These are phyloP conservation scores for Clavispora phyllophila DNA, from an alignment of 805 yeast species.

Conservation along the genomic window DNA sequence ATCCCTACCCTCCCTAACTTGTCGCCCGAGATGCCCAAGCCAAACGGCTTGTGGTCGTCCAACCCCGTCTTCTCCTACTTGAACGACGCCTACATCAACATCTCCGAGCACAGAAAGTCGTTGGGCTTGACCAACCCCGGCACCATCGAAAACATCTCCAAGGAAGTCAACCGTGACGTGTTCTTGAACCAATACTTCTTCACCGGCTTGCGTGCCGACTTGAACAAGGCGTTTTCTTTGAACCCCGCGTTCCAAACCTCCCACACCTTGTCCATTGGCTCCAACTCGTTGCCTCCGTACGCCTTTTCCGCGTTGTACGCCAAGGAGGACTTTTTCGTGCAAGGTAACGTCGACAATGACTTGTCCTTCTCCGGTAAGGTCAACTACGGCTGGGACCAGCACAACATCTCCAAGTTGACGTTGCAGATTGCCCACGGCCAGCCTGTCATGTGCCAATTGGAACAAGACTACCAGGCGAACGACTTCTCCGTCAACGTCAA, in stretches of 20 bases:
- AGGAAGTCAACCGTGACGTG: conserved; percentile 92
- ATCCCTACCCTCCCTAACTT: conserved; percentile 57
- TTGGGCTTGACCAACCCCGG: conserved; percentile 89
- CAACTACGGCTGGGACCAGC: conserved; percentile 85
- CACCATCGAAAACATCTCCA: conserved; percentile 85
- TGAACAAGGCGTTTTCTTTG: conserved; percentile 84
- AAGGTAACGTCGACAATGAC: conserved; percentile 89
- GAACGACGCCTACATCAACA: conserved; percentile 66
- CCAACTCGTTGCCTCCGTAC: conserved; percentile 80
- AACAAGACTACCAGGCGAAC: conserved; percentile 88
- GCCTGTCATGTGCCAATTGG: conserved; percentile 91
- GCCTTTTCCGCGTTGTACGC: conserved; percentile 89
- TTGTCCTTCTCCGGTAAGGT: conserved; percentile 80
- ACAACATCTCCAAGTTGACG: conserved; percentile 74
- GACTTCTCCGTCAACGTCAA: conserved; percentile 89
- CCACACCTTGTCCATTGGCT: conserved; percentile 87
- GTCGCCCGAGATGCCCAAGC: conserved; percentile 48
- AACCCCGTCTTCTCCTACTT: conserved; percentile 79
- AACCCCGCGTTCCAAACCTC: conserved; percentile 96
- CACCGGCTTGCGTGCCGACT: conserved; percentile 94
- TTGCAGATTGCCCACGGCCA: conserved; percentile 84
- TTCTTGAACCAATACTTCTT: conserved; percentile 84
- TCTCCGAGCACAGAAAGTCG: conserved; percentile 73
- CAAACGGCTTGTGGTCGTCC: conserved; percentile 66
- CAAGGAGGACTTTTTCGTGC: conserved; percentile 76